Conservation (phyloP, 331 rosid genomes). For the Telfairia occidentalis region DNA sequence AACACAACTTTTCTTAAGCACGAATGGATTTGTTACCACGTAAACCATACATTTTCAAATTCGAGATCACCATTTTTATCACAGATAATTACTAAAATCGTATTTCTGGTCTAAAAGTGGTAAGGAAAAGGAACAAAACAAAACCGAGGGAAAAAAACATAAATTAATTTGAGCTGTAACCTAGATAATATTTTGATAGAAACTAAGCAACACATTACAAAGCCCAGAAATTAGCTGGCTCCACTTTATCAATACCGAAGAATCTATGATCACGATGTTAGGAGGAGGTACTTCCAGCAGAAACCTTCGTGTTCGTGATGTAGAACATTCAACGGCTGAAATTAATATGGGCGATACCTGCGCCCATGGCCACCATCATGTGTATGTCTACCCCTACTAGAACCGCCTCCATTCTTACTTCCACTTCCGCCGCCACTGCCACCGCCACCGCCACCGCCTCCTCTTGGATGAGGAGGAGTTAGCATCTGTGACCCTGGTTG, state of each 20-base stretch:
- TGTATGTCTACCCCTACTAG: conserved; percentile 56
- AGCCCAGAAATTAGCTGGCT: conserved; percentile 1
- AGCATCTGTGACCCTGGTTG: conserved; percentile 62
- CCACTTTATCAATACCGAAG: conserved; percentile 1
- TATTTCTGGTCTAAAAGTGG: not conserved
- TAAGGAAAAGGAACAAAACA: not conserved
- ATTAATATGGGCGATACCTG: conserved; percentile 75
- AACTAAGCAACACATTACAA: conserved; percentile 1
- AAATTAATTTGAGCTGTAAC: conserved; percentile 7
- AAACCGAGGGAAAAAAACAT: conserved; percentile 1
- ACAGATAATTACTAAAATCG: not conserved
- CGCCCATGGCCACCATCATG: conserved; percentile 59
- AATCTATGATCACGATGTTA: not conserved
- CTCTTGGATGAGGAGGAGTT: conserved; percentile 49
- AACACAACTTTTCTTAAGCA: not conserved
- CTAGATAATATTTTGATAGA: not conserved
- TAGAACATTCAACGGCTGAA: not conserved
- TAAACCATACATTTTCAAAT: not conserved
- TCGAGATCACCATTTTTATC: not conserved
- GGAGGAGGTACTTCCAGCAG: not conserved
- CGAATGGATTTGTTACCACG: not conserved
- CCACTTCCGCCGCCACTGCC: conserved; percentile 40
- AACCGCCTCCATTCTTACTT: conserved; percentile 33
- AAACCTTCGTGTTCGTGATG: not conserved
- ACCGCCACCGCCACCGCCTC: conserved; percentile 33